These are phyloP conservation scores for Lignosus rhinocerotis DNA, from an alignment of 1,284 basidiomycete species.

Conservation along the genomic window DNA sequence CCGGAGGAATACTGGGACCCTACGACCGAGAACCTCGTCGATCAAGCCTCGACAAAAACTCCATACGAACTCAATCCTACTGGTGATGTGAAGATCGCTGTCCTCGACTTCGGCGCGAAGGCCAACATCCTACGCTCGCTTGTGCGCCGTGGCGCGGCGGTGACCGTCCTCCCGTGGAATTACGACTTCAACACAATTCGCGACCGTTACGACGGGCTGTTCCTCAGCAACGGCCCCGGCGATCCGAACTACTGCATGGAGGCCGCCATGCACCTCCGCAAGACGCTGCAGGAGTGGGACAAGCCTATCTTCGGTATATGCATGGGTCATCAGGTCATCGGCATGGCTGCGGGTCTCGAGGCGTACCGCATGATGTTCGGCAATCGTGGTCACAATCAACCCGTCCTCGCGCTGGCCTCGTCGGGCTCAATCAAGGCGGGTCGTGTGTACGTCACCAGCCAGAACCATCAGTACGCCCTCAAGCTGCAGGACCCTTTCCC, in stretches of 20 bases:
- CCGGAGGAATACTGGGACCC: slow-evolving; percentile 90
- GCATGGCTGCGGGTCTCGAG: slow-evolving; percentile 94
- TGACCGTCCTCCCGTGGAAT: slow-evolving; percentile 98
- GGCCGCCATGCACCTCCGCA: slow-evolving; percentile 79
- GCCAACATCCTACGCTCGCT: slow-evolving; percentile 96
- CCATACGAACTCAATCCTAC: slow-evolving; percentile 87
- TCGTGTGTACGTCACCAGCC: slow-evolving; percentile 95
- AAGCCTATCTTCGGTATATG: slow-evolving; percentile 98
- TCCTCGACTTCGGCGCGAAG: slow-evolving; percentile 97
- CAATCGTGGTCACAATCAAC: slow-evolving; percentile 99
- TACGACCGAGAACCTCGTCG: slow-evolving; percentile 89
- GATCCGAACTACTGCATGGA: slow-evolving; percentile 91
- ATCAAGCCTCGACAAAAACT: slow-evolving; percentile 85
- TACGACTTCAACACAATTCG: slow-evolving; percentile 92
- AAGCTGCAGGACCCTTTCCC: slow-evolving; percentile 93
- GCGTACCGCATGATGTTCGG: slow-evolving; percentile 98
- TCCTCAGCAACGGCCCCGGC: slow-evolving; percentile 96
- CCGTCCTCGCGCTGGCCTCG: slow-evolving; percentile 90
- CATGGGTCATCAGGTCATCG: slow-evolving; percentile 98
- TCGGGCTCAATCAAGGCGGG: slow-evolving; percentile 93
- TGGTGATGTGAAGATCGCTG: slow-evolving; percentile 89
- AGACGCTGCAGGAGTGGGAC: slow-evolving; percentile 85
- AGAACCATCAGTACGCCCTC: slow-evolving; percentile 96
- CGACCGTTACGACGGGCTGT: slow-evolving; percentile 92
- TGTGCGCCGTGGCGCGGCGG: slow-evolving; percentile 85